Evolutionary conservation across 345 rosid genomes (phyloP).

Genomic region (Citrus unshiu): DNA sequence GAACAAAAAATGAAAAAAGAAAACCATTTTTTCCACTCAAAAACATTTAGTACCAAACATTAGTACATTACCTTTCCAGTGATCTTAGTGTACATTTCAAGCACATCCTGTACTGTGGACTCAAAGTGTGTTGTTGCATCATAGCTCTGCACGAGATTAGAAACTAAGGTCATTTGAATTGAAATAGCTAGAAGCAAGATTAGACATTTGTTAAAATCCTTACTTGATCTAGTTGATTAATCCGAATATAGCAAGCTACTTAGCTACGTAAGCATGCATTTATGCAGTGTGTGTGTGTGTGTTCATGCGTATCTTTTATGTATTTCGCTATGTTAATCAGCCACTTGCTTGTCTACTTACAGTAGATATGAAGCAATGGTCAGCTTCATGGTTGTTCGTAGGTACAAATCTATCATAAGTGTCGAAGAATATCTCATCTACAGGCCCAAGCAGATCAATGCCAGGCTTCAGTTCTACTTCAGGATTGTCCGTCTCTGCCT

Average conservation of each 20-base stretch:
- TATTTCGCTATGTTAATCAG: not conserved
- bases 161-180: not conserved
- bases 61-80: slow-evolving; percentile 68
- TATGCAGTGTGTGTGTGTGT: not conserved
- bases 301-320: not conserved
- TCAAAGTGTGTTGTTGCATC: slow-evolving; percentile 91
- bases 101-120: slow-evolving; percentile 71
- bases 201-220: too few species aligned
- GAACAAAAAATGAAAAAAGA: not conserved
- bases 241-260: not conserved
- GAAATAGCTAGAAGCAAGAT: not conserved
- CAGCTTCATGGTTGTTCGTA: slow-evolving; percentile 40
- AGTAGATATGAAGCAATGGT: slow-evolving; percentile 79
- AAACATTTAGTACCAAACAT: not conserved
- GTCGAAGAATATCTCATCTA: slow-evolving; percentile 82
- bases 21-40: too few species aligned
- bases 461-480: slow-evolving; percentile 83
- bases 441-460: slow-evolving; percentile 63
- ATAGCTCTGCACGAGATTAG: slow-evolving; percentile 50
- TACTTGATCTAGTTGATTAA: too few species aligned
- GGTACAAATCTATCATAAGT: slow-evolving; percentile 79
- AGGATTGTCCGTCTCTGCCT: slow-evolving; percentile 86
- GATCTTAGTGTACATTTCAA: slow-evolving; percentile 68
- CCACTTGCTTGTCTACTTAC: slow-evolving; percentile 34
- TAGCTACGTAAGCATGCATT: not conserved